phyloP scores from a whole-genome alignment of 768 basidiomycete genomes.

The Suillus paluster region DNA sequence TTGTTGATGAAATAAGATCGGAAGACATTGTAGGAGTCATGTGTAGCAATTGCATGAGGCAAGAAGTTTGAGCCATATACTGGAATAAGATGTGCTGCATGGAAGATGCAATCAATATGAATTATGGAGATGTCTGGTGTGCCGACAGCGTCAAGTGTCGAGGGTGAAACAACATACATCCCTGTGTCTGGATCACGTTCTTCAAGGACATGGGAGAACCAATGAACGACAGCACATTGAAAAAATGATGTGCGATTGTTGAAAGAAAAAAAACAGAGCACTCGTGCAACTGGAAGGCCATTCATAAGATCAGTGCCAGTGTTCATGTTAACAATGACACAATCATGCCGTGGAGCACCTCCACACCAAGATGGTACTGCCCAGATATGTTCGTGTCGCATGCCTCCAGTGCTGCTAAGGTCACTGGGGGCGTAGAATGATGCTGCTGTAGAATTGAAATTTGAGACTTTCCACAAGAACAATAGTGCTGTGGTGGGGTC shows the following conservation, averaged over 20 bases:
- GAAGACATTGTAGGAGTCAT: constrained; percentile 4
- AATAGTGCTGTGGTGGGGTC: background rate
- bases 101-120: constrained; percentile 12
- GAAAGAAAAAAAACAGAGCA: background rate
- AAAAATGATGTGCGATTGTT: background rate
- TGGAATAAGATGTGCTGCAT: constrained; percentile 11
- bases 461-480: background rate
- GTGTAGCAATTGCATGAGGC: background rate
- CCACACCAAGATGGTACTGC: no score
- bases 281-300: background rate
- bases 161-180: constrained; percentile 8
- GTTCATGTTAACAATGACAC: background rate
- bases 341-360: background rate
- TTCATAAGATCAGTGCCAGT: background rate
- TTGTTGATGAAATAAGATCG: constrained; percentile 11
- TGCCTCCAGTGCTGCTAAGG: background rate
- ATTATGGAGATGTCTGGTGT: constrained; percentile 5
- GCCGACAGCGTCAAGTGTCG: background rate
- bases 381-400: background rate
- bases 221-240: background rate
- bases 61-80: constrained; percentile 7
- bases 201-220: background rate
- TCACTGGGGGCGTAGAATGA: background rate
- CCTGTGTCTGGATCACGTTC: background rate
- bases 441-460: background rate